Evolutionary conservation across 2,329 filamentous ascomycete genomes (phyloP), one percentile per base, ranked within the genome.

Genomic region (Arthrobotrys pseudoclavata): DNA sequence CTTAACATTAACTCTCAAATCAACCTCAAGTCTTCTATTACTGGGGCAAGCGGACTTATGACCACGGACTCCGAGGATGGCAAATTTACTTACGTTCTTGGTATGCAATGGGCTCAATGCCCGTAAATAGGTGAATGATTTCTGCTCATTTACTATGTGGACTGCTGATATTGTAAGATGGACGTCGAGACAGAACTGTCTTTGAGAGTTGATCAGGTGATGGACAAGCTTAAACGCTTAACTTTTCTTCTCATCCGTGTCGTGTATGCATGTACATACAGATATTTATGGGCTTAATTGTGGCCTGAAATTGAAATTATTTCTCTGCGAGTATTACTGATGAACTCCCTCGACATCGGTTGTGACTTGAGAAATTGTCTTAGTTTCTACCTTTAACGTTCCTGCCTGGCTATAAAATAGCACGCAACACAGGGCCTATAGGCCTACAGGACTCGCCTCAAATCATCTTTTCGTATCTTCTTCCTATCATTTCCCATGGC

Each of bases 1-100:
- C 84, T 87, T 79, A 87, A 87, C 83, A 86, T 88, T 84, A 87
- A 88, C 83, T 87, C 86, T 20, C 85, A 87, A 80, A 83, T 86
- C 79, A 85, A 84, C 78, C 82, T 86, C 72, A 83, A 82, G 9
- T 80, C 79, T 75, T 80, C 80, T 26, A 81, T 82, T 79, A 40
- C 80, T 24, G 61, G 69, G 18, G 40, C 15, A 22, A 83, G 80
- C 26, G 85, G 85, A 62, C 80, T 85, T 24, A 82, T 86, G 78
- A 86, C 85, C 47, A 85, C 85, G 72, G 85, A 86, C 80, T 86
- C 85, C 10, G 84, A 85, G 67, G 85, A 86, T 81, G 84, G 85
- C 74, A 86, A 86, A 81, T 85, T 86, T 81, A 83, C 82, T 40
- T 85, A 84, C 79, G 79, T 82, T 24, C 80, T 83, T 50, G 85